Evolutionary conservation across 257 asterid species (phyloP), one percentile per base, ranked within the genome.

Genomic region (Sherardia arvensis): DNA sequence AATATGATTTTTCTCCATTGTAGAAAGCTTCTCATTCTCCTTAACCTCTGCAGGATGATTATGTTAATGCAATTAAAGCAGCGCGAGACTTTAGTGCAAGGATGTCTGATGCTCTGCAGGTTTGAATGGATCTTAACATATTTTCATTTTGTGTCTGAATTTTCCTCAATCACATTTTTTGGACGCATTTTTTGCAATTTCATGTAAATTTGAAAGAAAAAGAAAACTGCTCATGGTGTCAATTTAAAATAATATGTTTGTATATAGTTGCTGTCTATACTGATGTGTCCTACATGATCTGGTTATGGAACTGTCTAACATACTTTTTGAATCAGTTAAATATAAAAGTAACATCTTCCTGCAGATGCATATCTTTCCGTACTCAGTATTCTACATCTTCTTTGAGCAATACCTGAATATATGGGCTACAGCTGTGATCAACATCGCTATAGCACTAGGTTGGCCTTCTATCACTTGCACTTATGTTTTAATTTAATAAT

Each of bases 401-500:
- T 90, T 90, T 69, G 97, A 90, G 76, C 97, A 90, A 78, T 90
- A 90, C 79, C 88, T 90, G 72, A 70, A 76, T 66, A 87, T 90
- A 75, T 85, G 90, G 97, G 80, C 74, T 78, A 87, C 91, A 28
- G 95, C 97, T 59, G 69, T 90, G 61, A 69, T 85, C 82, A 85
- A 87, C 81, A 83, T 90, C 30, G 81, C 88, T 28, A 79, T 90
- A 70, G 97, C 95, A 74, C 77, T 85, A 68, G 95, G 97, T 90
- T 59, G 74, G 95, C 38, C 28, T 22, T 49, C 62, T 30, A 66
- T 7, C 62, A 23, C 62, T 23, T 54, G 27, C 47, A 78, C 62
- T 58, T 64, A 14, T 38, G 25, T 48, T 64, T 15, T 7, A 64
- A 59, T 59, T 9, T 28, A 30, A 30, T 17, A 32, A 17, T 38